Base-by-base conservation (phyloP, 2,329 filamentous ascomycete genomes). In the Microsporum ferrugineum region DNA sequence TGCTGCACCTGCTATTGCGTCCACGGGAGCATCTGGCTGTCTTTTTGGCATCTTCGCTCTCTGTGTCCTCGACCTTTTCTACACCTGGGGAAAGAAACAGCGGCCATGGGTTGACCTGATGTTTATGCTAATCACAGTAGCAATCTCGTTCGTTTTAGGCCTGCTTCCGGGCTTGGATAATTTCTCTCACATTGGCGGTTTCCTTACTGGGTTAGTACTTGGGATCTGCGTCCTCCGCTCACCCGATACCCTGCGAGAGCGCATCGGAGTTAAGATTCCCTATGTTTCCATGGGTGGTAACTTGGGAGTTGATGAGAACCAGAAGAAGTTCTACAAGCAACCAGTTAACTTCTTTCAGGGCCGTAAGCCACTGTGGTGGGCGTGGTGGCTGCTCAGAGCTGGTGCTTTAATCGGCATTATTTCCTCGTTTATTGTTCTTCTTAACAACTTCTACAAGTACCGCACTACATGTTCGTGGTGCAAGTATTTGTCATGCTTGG, bases 161-260 rank as follows among this genome's bases (percentile, higher is more conserved):
- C 81, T 99, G 2, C 81, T 99, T 1, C 94, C 94, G 0, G 92
- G 91, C 6, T 77, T 99, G 55, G 94, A 99, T 78, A 99, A 99
- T 74, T 99, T 97, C 73, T 89, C 89, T 14, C 94, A 99, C 67
- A 96, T 99, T 64, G 94, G 94, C 60, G 94, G 94, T 1, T 96
- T 97, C 73, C 76, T 95, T 58, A 95, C 95, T 85, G 94, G 94
- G 0, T 77, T 99, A 5, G 87, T 87, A 0, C 82, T 96, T 0
- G 94, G 94, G 10, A 80, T 97, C 58, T 95, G 87, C 64, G 80
- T 99, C 33, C 79, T 99, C 63, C 91, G 92, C 71, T 96, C 91
- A 2, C 94, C 94, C 1, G 88, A 91, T 65, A 80, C 85, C 1
- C 80, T 96, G 23, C 84, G 91, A 38, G 80, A 86, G 62, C 84